Evolutionary conservation across 129 eudicot genomes (phyloP).

Genomic region (Lonicera japonica): DNA sequence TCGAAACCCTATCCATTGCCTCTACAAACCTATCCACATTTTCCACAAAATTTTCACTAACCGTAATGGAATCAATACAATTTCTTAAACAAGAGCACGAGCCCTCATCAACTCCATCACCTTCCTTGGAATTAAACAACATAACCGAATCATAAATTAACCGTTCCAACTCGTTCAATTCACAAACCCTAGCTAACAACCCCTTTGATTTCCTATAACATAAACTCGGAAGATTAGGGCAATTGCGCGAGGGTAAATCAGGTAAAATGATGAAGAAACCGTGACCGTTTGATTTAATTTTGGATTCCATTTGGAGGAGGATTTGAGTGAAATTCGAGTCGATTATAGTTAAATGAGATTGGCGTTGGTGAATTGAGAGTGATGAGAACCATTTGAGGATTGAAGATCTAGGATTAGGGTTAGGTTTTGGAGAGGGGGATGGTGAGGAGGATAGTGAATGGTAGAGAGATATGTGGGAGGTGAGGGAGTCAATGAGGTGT

Average conservation of each 20-base stretch:
- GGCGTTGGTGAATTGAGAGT: conserved; percentile 64
- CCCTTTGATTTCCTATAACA: conserved; percentile 63
- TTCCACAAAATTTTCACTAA: conserved; percentile 42
- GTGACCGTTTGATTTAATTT: conserved; percentile 27
- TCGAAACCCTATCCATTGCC: conserved; percentile 55
- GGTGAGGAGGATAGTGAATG: conserved; percentile 24
- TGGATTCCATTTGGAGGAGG: conserved; percentile 45
- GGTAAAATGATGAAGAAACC: conserved; percentile 62
- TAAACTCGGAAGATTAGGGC: conserved; percentile 45
- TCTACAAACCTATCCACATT: conserved; percentile 57
- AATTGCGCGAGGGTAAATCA: conserved; percentile 46
- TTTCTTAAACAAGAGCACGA: conserved; percentile 1
- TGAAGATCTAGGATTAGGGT: conserved; percentile 46
- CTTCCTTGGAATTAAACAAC: conserved; percentile 67
- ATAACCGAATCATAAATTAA: conserved; percentile 26
- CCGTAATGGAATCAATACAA: conserved; percentile 54
- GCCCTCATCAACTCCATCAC: conserved; percentile 20
- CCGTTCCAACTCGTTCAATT: conserved; percentile 26
- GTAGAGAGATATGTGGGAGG: conserved; percentile 83
- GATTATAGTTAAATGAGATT: conserved; percentile 59
- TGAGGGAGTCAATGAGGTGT: conserved; percentile 62
- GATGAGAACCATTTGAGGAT: conserved; percentile 74
- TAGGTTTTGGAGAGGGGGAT: conserved; percentile 22
- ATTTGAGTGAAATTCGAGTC: conserved; percentile 46
- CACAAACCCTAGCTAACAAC: conserved; percentile 33